These are phyloP conservation scores for Kwoniella sp. DNA, from an alignment of 768 basidiomycete genomes.

Conservation along the genomic window DNA sequence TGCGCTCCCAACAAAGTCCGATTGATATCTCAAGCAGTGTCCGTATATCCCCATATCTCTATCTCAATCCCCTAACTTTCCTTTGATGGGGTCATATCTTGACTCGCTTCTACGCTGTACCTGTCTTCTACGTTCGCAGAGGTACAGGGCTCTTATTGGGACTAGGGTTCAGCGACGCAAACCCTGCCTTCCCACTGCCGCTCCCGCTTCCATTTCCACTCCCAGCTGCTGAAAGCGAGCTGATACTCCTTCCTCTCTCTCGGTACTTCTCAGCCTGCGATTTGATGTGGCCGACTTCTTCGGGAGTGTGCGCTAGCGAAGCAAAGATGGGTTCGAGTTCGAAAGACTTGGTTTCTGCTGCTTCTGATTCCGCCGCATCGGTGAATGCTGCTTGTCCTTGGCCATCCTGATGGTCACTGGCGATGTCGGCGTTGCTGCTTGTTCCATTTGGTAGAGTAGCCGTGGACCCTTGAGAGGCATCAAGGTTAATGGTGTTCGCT, in stretches of 20 bases:
- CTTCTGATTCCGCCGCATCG: neutral
- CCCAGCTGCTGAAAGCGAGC: conserved; percentile 1
- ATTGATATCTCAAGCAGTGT: conserved; percentile 5
- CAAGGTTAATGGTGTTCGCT: no score
- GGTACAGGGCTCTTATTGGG: conserved; percentile 19
- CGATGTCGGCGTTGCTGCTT: no score
- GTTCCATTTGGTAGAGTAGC: no score
- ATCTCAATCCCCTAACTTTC: neutral
- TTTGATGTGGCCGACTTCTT: conserved; percentile 41
- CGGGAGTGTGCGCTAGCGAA: conserved; percentile 44
- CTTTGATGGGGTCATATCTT: no score
- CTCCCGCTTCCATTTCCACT: neutral
- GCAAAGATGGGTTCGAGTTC: conserved; percentile 42
- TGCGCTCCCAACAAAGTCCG: no score
- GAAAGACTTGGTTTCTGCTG: neutral
- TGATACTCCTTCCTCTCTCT: conserved; percentile 18
- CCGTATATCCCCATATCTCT: neutral
- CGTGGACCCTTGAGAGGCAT: no score
- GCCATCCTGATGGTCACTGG: neutral
- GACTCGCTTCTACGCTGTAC: neutral
- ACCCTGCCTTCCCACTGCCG: conserved; percentile 6
- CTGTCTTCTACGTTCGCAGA: neutral
- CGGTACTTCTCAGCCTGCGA: neutral
- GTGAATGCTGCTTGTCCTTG: neutral
- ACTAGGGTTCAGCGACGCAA: conserved; percentile 15